These are phyloP conservation scores for Thuidium tamariscinum DNA, from an alignment of 225 moss, liverwort and hornwort species.

Conservation along the genomic window DNA sequence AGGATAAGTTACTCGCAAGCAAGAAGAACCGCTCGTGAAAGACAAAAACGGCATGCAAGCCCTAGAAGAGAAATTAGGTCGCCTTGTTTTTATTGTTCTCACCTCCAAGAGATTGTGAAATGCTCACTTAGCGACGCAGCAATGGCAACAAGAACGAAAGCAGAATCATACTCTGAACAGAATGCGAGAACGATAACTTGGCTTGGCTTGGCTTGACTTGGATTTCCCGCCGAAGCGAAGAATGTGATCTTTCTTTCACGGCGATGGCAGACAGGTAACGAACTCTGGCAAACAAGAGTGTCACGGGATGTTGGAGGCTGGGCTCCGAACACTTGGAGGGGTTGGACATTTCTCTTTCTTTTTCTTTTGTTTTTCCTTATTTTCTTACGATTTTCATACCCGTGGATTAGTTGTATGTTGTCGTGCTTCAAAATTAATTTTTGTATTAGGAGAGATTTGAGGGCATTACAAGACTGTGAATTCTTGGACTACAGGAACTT, in stretches of 20 bases:
- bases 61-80: not conserved
- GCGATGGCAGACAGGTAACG: not conserved
- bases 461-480: no score
- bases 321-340: not conserved
- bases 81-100: not conserved
- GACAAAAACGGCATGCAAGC: not conserved
- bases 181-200: not conserved
- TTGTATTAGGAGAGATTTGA: no score
- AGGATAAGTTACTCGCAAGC: not conserved
- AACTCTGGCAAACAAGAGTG: not conserved
- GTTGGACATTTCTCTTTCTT: not conserved
- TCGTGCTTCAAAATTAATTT: rapidly evolving
- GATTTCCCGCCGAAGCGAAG: not conserved
- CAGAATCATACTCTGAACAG: not conserved
- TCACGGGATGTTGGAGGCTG: not conserved
- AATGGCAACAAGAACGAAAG: not conserved
- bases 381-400: not conserved
- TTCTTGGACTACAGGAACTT: no score
- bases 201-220: no score
- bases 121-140: not conserved
- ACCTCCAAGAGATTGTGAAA: not conserved
- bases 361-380: not conserved
- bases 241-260: not conserved
- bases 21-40: not conserved
- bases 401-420: rapidly evolving